Conservation (phyloP, 2,329 filamentous ascomycete genomes). For the Clonostachys rosea region DNA sequence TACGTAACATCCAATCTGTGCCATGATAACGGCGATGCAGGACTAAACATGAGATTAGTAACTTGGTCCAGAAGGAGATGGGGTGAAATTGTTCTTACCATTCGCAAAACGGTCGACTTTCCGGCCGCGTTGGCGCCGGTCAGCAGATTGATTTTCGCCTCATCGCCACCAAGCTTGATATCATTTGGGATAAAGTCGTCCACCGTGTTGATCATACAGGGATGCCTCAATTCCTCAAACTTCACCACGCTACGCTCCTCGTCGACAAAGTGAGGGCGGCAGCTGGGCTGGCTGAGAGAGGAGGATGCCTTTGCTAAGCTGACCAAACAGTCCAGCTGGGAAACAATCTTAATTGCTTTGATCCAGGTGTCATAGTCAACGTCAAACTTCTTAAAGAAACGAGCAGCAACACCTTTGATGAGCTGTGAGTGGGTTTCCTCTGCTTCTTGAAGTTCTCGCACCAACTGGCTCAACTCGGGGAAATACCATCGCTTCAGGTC, state of each 20-base stretch:
- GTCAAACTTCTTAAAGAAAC: slow-evolving; percentile 87
- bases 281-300: slow-evolving; percentile 79
- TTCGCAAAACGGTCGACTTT: slow-evolving; percentile 92
- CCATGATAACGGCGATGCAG: slow-evolving; percentile 94
- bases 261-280: slow-evolving; percentile 83
- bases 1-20: slow-evolving; percentile 90
- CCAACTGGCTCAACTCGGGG: slow-evolving; percentile 72
- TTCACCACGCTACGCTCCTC: slow-evolving; percentile 83
- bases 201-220: slow-evolving; percentile 86
- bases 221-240: slow-evolving; percentile 88
- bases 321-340: slow-evolving; percentile 92
- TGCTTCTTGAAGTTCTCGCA: slow-evolving; percentile 85
- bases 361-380: slow-evolving; percentile 83
- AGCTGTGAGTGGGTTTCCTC: slow-evolving; percentile 93
- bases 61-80: not conserved
- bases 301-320: slow-evolving; percentile 86
- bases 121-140: slow-evolving; percentile 96
- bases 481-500: slow-evolving; percentile 94
- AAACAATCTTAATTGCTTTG: slow-evolving; percentile 80
- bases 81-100: slow-evolving; percentile 54
- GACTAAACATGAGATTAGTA: slow-evolving; percentile 48
- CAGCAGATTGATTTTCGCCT: slow-evolving; percentile 81
- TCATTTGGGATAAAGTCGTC: slow-evolving; percentile 97
- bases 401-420: slow-evolving; percentile 75
- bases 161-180: slow-evolving; percentile 75